Conservation (phyloP, 225 moss, liverwort and hornwort species). For the Pseudoscleropodium purum region DNA sequence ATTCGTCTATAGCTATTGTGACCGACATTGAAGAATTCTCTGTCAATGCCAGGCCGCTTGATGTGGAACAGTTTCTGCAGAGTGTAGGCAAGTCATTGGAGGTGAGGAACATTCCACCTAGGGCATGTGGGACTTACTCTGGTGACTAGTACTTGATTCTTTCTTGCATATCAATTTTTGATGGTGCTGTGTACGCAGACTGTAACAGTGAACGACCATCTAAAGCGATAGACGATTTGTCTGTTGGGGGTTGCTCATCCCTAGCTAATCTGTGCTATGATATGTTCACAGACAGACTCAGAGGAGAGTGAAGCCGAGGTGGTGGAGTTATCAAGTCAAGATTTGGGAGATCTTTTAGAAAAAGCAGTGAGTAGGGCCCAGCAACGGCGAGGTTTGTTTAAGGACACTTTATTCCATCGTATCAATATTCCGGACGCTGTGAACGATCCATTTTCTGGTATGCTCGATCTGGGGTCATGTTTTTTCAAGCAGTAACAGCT, state of each 20-base stretch:
- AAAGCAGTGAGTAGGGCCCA: slow-evolving; percentile 82
- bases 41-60: slow-evolving; percentile 67
- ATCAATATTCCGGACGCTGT: slow-evolving; percentile 55
- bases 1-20: slow-evolving; percentile 52
- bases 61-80: slow-evolving; percentile 73
- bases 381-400: slow-evolving; percentile 69
- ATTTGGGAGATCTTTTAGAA: slow-evolving; percentile 86
- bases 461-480: neutral
- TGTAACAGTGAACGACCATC: neutral
- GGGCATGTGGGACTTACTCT: neutral
- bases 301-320: slow-evolving; percentile 17
- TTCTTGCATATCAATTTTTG: neutral
- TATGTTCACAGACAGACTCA: slow-evolving; percentile 1
- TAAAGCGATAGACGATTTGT: neutral
- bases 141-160: neutral
- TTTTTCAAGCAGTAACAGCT: neutral
- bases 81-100: slow-evolving; percentile 70
- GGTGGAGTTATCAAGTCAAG: slow-evolving; percentile 36
- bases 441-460: slow-evolving; percentile 84
- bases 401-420: slow-evolving; percentile 74
- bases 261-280: neutral
- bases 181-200: neutral
- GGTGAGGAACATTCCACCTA: slow-evolving; percentile 26
- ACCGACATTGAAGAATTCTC: slow-evolving; percentile 57
- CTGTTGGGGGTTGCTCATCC: neutral